These are phyloP conservation scores for Blastomyces emzantsi DNA, from an alignment of 2,329 filamentous ascomycete genomes.

Conservation along the genomic window DNA sequence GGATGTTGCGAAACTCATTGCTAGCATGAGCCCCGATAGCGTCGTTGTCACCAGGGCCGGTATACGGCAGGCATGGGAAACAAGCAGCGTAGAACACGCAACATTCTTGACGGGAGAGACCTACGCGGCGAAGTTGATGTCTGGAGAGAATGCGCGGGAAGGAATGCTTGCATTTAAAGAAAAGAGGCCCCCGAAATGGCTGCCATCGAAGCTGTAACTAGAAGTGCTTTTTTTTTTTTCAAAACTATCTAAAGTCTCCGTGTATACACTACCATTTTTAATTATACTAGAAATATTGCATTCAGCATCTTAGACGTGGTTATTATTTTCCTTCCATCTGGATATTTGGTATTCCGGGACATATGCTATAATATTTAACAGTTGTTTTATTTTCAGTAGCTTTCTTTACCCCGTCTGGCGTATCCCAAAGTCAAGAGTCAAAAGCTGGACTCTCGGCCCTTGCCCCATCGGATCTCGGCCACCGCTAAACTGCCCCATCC, in stretches of 20 bases:
- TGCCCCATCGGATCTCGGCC: constrained; percentile 7
- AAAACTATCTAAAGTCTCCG: background rate
- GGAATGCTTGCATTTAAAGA: constrained; percentile 80
- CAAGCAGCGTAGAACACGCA: constrained; percentile 51
- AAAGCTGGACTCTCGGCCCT: background rate
- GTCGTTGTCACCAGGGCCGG: constrained; percentile 62
- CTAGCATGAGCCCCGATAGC: constrained; percentile 59
- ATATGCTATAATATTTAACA: background rate
- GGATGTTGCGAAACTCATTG: constrained; percentile 49
- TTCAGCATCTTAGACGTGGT: background rate
- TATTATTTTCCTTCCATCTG: background rate
- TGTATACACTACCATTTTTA: constrained; percentile 3
- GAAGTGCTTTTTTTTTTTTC: background rate
- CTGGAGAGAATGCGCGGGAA: constrained; percentile 74
- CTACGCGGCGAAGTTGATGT: constrained; percentile 77
- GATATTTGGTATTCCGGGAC: background rate
- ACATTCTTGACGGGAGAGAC: constrained; percentile 75
- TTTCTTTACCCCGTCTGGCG: background rate
- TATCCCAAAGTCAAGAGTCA: too few species aligned
- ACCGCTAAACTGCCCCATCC: background rate
- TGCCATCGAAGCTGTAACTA: constrained; percentile 52
- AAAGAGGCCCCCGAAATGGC: constrained; percentile 82
- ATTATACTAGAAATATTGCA: background rate
- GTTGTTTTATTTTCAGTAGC: background rate
- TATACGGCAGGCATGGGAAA: constrained; percentile 61